These are phyloP conservation scores for Elongisporangium prolatum DNA, from an alignment of 352 stramenopile genomes.

Conservation along the genomic window DNA sequence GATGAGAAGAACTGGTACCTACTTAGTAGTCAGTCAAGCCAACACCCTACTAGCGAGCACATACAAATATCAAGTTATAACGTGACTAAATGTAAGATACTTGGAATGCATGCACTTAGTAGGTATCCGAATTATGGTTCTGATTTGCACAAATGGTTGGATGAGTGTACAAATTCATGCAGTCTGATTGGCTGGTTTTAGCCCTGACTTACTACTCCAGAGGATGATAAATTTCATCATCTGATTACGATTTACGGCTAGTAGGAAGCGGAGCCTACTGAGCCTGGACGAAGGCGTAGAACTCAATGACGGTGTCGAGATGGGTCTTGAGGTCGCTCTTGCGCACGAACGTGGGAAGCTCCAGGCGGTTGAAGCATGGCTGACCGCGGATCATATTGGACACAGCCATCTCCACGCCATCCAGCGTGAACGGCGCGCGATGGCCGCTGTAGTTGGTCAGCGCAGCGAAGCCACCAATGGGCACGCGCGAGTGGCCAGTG, in stretches of 20 bases:
- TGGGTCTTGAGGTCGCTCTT: constrained; percentile 49
- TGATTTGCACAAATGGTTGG: neutral
- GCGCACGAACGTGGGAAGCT: constrained; percentile 79
- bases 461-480: constrained; percentile 10
- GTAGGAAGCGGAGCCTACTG: neutral
- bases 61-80: neutral
- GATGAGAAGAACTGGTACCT: neutral
- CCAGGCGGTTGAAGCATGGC: constrained; percentile 31
- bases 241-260: neutral
- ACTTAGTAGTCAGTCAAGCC: neutral
- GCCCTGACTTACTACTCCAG: constrained; percentile 66
- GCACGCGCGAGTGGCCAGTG: constrained; percentile 23
- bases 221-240: constrained; percentile 16
- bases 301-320: constrained; percentile 53
- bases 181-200: neutral
- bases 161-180: neutral
- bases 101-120: neutral
- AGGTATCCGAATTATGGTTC: neutral
- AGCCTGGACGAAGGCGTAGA: constrained; percentile 43
- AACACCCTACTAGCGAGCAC: neutral
- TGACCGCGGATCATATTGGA: constrained; percentile 3
- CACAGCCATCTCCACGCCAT: constrained; percentile 1
- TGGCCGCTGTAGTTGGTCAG: constrained; percentile 14
- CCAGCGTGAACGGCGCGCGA: constrained; percentile 11
- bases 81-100: neutral